A percentile compares a stretch with the other conserved stretches of the same genome.
Conservation (phyloP, 495 filamentous ascomycete species). For the Aspergillus sparsus region DNA sequence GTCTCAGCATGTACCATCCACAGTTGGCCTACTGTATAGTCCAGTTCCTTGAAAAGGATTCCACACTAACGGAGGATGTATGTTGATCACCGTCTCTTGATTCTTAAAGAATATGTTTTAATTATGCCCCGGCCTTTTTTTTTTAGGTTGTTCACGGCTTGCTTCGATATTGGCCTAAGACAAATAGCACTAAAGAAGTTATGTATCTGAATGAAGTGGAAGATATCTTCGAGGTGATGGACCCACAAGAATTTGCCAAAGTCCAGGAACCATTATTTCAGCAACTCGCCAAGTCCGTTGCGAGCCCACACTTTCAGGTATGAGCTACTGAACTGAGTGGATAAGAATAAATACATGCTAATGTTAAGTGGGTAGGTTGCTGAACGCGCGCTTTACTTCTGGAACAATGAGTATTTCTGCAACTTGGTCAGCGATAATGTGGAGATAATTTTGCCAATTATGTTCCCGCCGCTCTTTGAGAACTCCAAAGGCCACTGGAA, state of each 20-base stretch:
- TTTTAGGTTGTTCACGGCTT: conserved; percentile 86
- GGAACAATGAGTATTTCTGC: conserved; percentile 99
- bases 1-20: conserved; percentile 99
- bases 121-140: conserved; percentile 12
- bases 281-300: conserved; percentile 95
- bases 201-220: conserved; percentile 99
- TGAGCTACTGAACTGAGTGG: conserved; percentile 9
- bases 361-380: conserved; percentile 62
- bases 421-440: conserved; percentile 99
- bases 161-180: conserved; percentile 97
- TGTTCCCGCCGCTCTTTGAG: conserved; percentile 98
- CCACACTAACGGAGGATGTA: conserved; percentile 94
- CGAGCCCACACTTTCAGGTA: conserved; percentile 97
- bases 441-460: conserved; percentile 95
- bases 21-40: conserved; percentile 99
- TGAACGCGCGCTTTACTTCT: conserved; percentile 97
- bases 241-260: conserved; percentile 97
- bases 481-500: conserved; percentile 99
- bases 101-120: not conserved
- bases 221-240: conserved; percentile 99
- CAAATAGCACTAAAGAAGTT: conserved; percentile 98
- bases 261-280: conserved; percentile 97
- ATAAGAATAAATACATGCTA: conserved; percentile 2
- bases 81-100: conserved; percentile 11
- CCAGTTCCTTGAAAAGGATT: conserved; percentile 98